Evolutionary conservation across 177 flowering plant genomes (phyloP).

Genomic region (Vitis hybrid): DNA sequence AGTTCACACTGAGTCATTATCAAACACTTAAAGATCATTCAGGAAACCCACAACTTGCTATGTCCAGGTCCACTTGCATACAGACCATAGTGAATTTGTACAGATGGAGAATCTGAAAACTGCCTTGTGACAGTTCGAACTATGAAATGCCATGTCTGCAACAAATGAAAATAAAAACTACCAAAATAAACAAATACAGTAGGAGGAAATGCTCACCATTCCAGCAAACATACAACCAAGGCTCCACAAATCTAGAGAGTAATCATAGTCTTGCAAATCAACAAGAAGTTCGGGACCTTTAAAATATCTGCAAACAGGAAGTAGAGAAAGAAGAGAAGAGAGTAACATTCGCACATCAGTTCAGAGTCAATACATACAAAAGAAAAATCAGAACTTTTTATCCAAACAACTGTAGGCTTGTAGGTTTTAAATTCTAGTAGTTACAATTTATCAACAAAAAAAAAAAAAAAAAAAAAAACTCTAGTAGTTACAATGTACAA

Average conservation of each 20-base stretch:
- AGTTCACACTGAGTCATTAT: not conserved
- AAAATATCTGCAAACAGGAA: slow-evolving; percentile 61
- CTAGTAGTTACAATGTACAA: too few species aligned
- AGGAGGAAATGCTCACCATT: slow-evolving; percentile 55
- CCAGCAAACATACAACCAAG: slow-evolving; percentile 99
- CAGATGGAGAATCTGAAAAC: not conserved
- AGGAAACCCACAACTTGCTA: slow-evolving; percentile 1
- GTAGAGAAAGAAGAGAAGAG: not conserved
- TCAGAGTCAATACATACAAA: too few species aligned
- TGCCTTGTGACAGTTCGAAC: not conserved
- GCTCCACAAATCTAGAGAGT: slow-evolving; percentile 93
- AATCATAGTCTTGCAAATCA: slow-evolving; percentile 97
- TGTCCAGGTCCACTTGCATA: slow-evolving; percentile 22
- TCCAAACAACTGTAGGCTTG: too few species aligned
- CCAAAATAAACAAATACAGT: not conserved
- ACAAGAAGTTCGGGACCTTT: slow-evolving; percentile 97
- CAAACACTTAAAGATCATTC: not conserved
- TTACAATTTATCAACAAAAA: too few species aligned
- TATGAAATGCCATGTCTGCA: not conserved
- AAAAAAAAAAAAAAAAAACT: too few species aligned
- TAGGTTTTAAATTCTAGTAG: too few species aligned
- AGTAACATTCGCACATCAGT: not conserved
- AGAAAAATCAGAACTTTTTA: too few species aligned
- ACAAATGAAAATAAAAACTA: not conserved
- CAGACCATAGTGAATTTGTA: not conserved